Base-by-base conservation (phyloP, 2,329 filamentous ascomycete genomes). In the Aspergillus candidus region DNA sequence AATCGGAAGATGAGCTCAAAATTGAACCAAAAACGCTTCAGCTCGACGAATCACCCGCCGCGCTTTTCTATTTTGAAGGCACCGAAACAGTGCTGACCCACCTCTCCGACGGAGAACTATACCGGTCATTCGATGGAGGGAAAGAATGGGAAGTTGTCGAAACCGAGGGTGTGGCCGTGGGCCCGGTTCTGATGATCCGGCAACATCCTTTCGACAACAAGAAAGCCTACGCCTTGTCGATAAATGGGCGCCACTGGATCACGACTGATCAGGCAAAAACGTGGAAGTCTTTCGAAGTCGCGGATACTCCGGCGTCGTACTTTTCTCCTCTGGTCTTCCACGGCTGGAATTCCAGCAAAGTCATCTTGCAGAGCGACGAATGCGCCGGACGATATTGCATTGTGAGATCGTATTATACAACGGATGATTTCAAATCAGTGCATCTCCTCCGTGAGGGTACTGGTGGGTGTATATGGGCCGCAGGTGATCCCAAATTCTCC, bases 11-110 rank as follows among this genome's bases (percentile, higher is more conserved):
- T 59, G 73, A 74, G 38, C 90, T 90, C 17, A 74, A 75, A 44
- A 76, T 95, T 57, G 73, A 76, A 49, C 70, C 74, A 47, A 85
- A 27, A 27, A 27, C 22, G 22, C 22, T 73, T 41, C 68, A 76
- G 37, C 86, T 96, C 69, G 72, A 84, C 35, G 74, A 82, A 57
- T 68, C 75, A 42, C 86, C 88, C 1, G 63, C 70, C 42, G 82
- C 82, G 62, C 72, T 96, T 53, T 85, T 86, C 69, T 98, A 95
- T 70, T 97, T 98, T 62, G 84, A 93, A 60, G 87, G 91, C 65
- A 90, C 87, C 53, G 84, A 95, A 63, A 79, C 85, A 40, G 74
- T 94, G 47, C 69, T 97, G 36, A 82, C 88, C 57, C 86, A 94
- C 62, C 60, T 72, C 39, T 66, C 74, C 11, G 76, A 77, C 33